phyloP scores from a whole-genome alignment of 805 yeast species.

The Isabelozyma pseudorhagii region DNA sequence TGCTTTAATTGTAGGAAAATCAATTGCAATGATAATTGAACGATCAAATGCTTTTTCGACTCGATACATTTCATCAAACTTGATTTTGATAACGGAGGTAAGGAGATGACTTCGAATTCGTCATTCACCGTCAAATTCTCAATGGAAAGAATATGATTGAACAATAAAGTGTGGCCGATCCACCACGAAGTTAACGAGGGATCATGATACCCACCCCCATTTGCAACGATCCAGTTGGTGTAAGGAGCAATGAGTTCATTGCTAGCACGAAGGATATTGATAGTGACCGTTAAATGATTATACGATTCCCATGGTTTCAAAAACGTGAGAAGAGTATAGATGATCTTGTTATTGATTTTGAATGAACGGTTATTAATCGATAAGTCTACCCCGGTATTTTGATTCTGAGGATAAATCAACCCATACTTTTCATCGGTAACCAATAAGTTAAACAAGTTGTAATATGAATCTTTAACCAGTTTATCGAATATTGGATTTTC shows the following conservation, averaged over 20 bases:
- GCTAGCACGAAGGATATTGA: slow-evolving; percentile 46
- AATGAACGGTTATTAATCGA: slow-evolving; percentile 50
- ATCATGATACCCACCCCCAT: slow-evolving; percentile 67
- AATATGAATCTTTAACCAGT: not conserved
- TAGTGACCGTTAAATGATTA: slow-evolving; percentile 53
- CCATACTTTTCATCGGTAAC: slow-evolving; percentile 52
- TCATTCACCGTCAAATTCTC: slow-evolving; percentile 31
- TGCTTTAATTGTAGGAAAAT: slow-evolving; percentile 54
- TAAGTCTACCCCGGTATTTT: slow-evolving; percentile 40
- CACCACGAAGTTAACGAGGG: slow-evolving; percentile 81
- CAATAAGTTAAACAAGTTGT: slow-evolving; percentile 15
- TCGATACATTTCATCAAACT: slow-evolving; percentile 57
- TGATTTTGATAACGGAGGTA: slow-evolving; percentile 58
- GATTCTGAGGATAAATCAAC: slow-evolving; percentile 41
- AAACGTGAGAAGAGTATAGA: slow-evolving; percentile 57
- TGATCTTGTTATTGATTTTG: slow-evolving; percentile 62
- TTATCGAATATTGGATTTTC: slow-evolving; percentile 8
- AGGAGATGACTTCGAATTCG: slow-evolving; percentile 27
- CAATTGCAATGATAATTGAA: slow-evolving; percentile 63
- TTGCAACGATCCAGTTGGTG: slow-evolving; percentile 49
- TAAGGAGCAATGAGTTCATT: slow-evolving; percentile 79
- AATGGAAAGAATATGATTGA: slow-evolving; percentile 58
- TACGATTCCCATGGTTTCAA: slow-evolving; percentile 83
- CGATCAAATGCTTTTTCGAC: slow-evolving; percentile 45
- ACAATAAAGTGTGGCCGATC: slow-evolving; percentile 67